Conservation (phyloP, 23 red algal species). For the Chondrus crispus region DNA sequence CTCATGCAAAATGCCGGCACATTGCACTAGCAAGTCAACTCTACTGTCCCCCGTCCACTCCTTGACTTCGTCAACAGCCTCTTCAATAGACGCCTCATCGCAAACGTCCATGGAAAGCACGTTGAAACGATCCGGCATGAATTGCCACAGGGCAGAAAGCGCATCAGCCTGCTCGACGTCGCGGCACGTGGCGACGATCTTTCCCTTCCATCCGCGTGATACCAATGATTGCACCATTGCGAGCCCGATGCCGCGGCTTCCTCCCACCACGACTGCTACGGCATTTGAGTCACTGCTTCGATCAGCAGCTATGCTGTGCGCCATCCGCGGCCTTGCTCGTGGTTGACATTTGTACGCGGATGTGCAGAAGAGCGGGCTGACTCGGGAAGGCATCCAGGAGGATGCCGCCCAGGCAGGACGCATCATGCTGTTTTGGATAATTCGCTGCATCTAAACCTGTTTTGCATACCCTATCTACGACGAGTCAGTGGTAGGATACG, state of each 20-base stretch:
- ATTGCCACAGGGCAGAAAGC: conserved; percentile 68
- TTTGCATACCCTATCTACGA: too few relatives aligned
- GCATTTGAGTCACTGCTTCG: conserved; percentile 57
- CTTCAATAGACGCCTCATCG: conserved; percentile 42
- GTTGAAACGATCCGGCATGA: conserved; percentile 61
- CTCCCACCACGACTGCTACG: conserved; percentile 68
- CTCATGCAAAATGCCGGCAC: conserved; percentile 43
- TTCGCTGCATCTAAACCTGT: too few relatives aligned
- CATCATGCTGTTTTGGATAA: too few relatives aligned
- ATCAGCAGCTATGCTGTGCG: too few relatives aligned
- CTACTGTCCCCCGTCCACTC: conserved; percentile 17
- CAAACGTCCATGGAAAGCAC: conserved; percentile 53
- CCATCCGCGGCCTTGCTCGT: too few relatives aligned
- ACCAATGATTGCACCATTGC: conserved; percentile 52
- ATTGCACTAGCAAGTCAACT: conserved; percentile 42
- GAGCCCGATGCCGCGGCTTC: conserved; percentile 61
- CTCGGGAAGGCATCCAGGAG: too few relatives aligned
- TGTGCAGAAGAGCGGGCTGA: too few relatives aligned
- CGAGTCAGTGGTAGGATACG: too few relatives aligned
- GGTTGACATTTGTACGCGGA: too few relatives aligned
- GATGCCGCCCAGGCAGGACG: too few relatives aligned
- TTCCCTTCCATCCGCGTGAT: conserved; percentile 35
- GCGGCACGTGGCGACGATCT: conserved; percentile 63
- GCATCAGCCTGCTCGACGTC: conserved; percentile 44
- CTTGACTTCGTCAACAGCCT: conserved; percentile 32